phyloP scores from a whole-genome alignment of 495 filamentous ascomycete species.

The Lentithecium fluviatile region DNA sequence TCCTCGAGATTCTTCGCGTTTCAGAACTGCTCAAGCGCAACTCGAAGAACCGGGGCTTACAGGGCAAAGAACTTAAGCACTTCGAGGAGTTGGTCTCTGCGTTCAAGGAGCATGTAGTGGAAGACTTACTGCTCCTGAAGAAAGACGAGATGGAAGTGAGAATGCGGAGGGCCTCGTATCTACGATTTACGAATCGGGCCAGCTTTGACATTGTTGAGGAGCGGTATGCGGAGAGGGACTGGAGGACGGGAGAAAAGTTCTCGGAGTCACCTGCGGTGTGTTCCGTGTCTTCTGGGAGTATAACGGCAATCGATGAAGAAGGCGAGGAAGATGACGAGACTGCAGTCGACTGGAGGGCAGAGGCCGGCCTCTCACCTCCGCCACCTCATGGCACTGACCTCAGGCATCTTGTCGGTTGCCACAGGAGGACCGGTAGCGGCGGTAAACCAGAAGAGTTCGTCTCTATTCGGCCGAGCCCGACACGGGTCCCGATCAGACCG shows the following conservation, averaged over 20 bases:
- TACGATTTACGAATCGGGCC: conserved; percentile 13
- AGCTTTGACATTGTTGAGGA: conserved; percentile 13
- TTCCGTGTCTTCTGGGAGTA: too few relatives aligned
- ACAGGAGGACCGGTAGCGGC: too few relatives aligned
- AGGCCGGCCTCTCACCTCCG: too few relatives aligned
- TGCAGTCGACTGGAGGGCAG: too few relatives aligned
- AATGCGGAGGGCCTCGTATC: conserved; percentile 16
- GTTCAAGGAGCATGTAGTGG: conserved; percentile 11
- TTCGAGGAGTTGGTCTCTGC: conserved; percentile 3
- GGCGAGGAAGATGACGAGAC: neutral
- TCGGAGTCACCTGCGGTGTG: neutral
- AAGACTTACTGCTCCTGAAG: conserved; percentile 20
- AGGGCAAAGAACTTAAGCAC: conserved; percentile 7
- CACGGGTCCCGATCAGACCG: too few relatives aligned
- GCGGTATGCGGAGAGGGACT: conserved; percentile 8
- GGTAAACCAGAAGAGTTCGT: too few relatives aligned
- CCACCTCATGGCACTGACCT: too few relatives aligned
- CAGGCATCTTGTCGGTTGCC: too few relatives aligned
- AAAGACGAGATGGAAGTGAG: conserved; percentile 22
- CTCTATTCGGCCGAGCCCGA: too few relatives aligned
- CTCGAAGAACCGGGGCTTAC: conserved; percentile 7
- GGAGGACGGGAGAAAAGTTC: conserved; percentile 11
- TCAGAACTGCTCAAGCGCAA: conserved; percentile 6
- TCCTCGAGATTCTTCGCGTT: conserved; percentile 7
- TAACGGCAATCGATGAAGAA: neutral